Base-by-base conservation (phyloP, 352 stramenopile genomes). In the Phytophthora cryptogea region DNA sequence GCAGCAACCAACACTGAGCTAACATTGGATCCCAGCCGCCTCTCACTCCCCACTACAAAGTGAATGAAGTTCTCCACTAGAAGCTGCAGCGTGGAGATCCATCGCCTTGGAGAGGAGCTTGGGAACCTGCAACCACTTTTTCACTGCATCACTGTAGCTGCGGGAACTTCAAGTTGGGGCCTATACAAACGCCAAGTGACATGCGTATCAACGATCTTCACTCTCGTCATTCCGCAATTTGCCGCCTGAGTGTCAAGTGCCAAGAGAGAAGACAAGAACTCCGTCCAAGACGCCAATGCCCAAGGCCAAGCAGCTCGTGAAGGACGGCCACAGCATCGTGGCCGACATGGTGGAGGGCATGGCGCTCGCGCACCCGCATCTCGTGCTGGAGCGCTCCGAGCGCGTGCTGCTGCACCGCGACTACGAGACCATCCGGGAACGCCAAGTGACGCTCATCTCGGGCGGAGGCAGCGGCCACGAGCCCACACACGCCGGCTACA, bases 401-500 rank as follows among this genome's bases (percentile, higher is more conserved):
- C 77, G 80, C 32, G 80, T 92, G 44, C 57, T 95, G 53, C 59
- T 95, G 58, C 82, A 93, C 54, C 78, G 79, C 56, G 74, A 92
- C 60, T 95, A 80, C 63, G 57, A 68, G 33, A 53, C 58, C 28
- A 86, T 93, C 48, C 72, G 79, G 41, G 65, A 84, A 57, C 72
- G 70, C 10, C 83, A 93, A 63, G 86, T 93, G 54, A 89, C 83
- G 60, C 68, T 95, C 43, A 49, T 95, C 44, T 92, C 83, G 11
- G 85, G 85, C 27, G 85, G 85, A 13, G 83, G 83, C 41, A 89
- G 73, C 39, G 85, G 85, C 42, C 97, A 99, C 74, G 97, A 99
- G 79, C 97, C 97, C 2, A 85, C 89, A 35, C 97, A 99, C 75
- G 97, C 92, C 8, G 96, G 97, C 5, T 99, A 97, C 78, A 95